Evolutionary conservation across 2,329 filamentous ascomycete genomes (phyloP).

Genomic region (Fusarium gaditjirri): DNA sequence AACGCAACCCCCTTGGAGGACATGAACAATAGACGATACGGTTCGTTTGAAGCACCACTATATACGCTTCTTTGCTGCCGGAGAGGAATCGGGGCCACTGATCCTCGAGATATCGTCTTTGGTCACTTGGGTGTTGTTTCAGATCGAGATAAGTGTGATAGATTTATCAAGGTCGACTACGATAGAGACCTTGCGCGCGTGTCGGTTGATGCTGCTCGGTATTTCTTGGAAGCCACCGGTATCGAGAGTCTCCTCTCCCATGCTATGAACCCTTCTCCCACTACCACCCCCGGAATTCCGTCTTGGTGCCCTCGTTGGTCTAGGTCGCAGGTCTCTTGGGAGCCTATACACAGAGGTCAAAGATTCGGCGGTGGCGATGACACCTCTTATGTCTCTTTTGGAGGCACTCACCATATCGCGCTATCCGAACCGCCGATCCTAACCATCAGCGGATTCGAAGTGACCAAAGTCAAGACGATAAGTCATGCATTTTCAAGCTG

Average conservation of each 20-base stretch:
- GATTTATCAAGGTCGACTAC: not conserved
- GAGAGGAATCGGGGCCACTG: not conserved
- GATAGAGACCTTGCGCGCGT: not conserved
- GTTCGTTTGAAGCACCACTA: not conserved
- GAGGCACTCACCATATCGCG: not conserved
- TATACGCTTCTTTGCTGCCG: not conserved
- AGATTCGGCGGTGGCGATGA: not conserved
- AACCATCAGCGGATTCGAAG: not conserved
- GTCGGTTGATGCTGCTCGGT: not conserved
- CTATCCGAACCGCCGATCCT: not conserved
- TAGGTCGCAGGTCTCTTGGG: rapidly evolving
- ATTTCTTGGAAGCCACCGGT: not conserved
- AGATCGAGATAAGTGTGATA: not conserved
- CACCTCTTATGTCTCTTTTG: not conserved
- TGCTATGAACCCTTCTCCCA: not conserved
- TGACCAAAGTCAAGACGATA: not conserved
- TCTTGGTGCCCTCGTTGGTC: not conserved
- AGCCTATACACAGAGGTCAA: not conserved
- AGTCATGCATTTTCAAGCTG: not conserved
- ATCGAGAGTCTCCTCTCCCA: not conserved
- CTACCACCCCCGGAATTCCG: rapidly evolving
- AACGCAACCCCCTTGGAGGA: rapidly evolving
- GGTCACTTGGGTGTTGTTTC: not conserved
- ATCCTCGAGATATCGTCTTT: not conserved
- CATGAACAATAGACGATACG: not conserved